phyloP scores from a whole-genome alignment of 108 stramenopile species.

The Cyclotella atomus region DNA sequence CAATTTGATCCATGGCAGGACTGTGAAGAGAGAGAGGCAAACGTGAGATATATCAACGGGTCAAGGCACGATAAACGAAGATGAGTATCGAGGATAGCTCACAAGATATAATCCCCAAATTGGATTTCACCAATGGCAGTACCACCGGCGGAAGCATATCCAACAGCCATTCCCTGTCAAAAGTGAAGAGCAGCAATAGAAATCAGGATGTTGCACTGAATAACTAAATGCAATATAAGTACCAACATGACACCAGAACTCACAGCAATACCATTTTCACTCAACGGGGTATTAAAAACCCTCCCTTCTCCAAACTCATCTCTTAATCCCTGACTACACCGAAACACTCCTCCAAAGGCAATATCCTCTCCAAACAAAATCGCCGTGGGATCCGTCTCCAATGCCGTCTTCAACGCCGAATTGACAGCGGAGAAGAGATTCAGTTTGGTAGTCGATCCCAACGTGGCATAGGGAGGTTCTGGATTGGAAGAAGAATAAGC shows the following conservation, averaged over 20 bases:
- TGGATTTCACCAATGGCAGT: conserved; percentile 98
- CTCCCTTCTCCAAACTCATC: conserved; percentile 88
- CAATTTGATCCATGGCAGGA: conserved; percentile 97
- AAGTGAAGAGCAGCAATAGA: background rate
- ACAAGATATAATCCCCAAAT: conserved; percentile 92
- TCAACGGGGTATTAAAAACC: conserved; percentile 95
- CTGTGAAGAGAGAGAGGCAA: background rate
- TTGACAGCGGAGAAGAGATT: conserved; percentile 87
- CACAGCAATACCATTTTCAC: conserved; percentile 88
- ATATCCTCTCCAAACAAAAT: conserved; percentile 98
- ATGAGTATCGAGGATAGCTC: too few species aligned
- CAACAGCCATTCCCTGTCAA: conserved; percentile 90
- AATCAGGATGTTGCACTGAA: background rate
- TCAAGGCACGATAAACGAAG: too few species aligned
- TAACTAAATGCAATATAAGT: background rate
- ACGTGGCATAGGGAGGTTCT: conserved; percentile 30
- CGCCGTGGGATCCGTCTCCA: conserved; percentile 71
- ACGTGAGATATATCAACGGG: too few species aligned
- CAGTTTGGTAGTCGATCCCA: conserved; percentile 38
- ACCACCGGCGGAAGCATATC: conserved; percentile 93
- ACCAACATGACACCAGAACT: conserved; percentile 3
- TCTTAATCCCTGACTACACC: conserved; percentile 76
- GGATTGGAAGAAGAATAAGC: background rate
- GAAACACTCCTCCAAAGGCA: conserved; percentile 98
- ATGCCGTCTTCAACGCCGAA: conserved; percentile 70